These are phyloP conservation scores for Mycena citricolor DNA, from an alignment of 1,284 basidiomycete genomes.

Conservation along the genomic window DNA sequence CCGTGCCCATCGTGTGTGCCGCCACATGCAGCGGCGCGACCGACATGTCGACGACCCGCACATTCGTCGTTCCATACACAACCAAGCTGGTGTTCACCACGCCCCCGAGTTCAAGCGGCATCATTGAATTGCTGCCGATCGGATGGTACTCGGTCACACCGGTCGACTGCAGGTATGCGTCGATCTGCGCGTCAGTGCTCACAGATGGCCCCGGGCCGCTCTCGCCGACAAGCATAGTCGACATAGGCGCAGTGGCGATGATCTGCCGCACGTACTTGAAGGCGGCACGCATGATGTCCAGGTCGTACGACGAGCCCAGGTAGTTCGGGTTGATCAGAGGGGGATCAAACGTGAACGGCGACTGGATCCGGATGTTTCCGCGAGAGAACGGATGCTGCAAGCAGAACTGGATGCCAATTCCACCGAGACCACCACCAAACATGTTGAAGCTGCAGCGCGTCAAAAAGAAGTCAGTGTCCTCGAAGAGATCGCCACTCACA, in stretches of 20 bases:
- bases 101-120: conserved; percentile 39
- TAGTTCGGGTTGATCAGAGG: conserved; percentile 48
- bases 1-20: conserved; percentile 41
- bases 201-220: conserved; percentile 40
- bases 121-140: conserved; percentile 45
- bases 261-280: conserved; percentile 53
- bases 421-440: conserved; percentile 10
- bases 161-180: conserved; percentile 40
- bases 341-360: conserved; percentile 37
- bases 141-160: conserved; percentile 50
- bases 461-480: conserved; percentile 22
- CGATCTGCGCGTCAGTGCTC: conserved; percentile 45
- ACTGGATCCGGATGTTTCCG: conserved; percentile 36
- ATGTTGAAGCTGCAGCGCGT: conserved; percentile 18
- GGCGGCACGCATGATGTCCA: conserved; percentile 55
- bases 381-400: conserved; percentile 23
- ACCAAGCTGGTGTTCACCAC: conserved; percentile 43
- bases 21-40: conserved; percentile 29
- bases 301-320: conserved; percentile 54
- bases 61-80: conserved; percentile 44
- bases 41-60: conserved; percentile 53
- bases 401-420: conserved; percentile 20
- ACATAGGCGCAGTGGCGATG: conserved; percentile 42
- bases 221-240: conserved; percentile 36
- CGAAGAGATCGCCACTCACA: conserved; percentile 17